These are phyloP conservation scores for Pistacia vera DNA, from an alignment of 345 rosid genomes.

Conservation along the genomic window DNA sequence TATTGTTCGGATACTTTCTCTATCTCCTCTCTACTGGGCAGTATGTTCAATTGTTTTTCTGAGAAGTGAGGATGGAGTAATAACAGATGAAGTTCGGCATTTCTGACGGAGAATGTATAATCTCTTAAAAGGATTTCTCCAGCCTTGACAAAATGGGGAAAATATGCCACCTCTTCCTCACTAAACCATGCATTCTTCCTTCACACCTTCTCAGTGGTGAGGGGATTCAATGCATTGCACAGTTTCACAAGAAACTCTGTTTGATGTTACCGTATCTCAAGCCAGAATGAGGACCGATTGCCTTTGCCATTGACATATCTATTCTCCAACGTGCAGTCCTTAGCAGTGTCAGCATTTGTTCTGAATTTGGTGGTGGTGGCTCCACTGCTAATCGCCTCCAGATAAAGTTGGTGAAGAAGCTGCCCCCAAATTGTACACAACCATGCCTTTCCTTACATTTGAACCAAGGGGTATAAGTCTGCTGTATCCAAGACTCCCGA, in stretches of 20 bases:
- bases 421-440: constrained; percentile 79
- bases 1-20: not conserved
- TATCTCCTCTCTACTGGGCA: not conserved
- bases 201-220: constrained; percentile 81
- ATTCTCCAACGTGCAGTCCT: constrained; percentile 87
- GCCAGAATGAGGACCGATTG: constrained; percentile 95
- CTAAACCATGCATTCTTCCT: constrained; percentile 76
- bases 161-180: constrained; percentile 70
- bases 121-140: constrained; percentile 80
- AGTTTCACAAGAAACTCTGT: constrained; percentile 81
- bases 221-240: constrained; percentile 90
- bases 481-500: constrained; percentile 94
- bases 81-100: constrained; percentile 82
- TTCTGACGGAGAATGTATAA: constrained; percentile 76
- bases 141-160: constrained; percentile 85
- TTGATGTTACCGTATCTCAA: constrained; percentile 84
- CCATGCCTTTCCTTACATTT: constrained; percentile 93
- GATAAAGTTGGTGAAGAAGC: constrained; percentile 88
- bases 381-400: constrained; percentile 64
- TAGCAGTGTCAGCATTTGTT: constrained; percentile 82
- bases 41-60: not conserved
- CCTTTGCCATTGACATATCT: constrained; percentile 73
- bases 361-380: constrained; percentile 59
- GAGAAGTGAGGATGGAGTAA: constrained; percentile 3
- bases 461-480: constrained; percentile 94